These are phyloP conservation scores for Aspergillus alliaceus DNA, from an alignment of 2,329 filamentous ascomycete genomes.

Conservation along the genomic window DNA sequence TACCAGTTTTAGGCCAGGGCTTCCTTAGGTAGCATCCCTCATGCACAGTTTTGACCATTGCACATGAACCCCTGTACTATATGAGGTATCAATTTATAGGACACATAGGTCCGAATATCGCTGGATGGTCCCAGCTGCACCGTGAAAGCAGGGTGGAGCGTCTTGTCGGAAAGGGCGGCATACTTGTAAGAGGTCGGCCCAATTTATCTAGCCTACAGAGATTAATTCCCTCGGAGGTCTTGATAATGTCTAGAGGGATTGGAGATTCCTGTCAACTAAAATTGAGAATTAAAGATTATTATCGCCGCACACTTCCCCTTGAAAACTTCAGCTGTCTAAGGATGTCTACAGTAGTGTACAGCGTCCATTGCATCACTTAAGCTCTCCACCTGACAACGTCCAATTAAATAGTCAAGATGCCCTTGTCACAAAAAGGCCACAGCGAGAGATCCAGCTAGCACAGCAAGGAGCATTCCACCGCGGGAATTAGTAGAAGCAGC, in stretches of 20 bases:
- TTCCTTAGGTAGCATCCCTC: background rate
- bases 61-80: background rate
- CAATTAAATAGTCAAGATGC: background rate
- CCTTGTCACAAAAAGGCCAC: background rate
- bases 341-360: background rate
- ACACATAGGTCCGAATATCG: background rate
- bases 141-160: background rate
- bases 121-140: background rate
- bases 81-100: background rate
- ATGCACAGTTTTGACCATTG: background rate
- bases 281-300: background rate
- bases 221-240: no score
- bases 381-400: background rate
- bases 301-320: background rate
- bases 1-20: background rate
- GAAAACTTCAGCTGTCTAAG: background rate
- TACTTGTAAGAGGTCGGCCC: background rate
- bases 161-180: background rate
- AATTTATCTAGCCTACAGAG: background rate
- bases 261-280: background rate
- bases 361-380: no score
- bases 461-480: background rate
- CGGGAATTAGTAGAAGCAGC: background rate
- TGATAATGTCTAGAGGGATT: background rate
- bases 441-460: background rate